These are phyloP conservation scores for Pseudogymnoascus sp. DNA, from an alignment of 2,329 filamentous ascomycete species.

Conservation along the genomic window DNA sequence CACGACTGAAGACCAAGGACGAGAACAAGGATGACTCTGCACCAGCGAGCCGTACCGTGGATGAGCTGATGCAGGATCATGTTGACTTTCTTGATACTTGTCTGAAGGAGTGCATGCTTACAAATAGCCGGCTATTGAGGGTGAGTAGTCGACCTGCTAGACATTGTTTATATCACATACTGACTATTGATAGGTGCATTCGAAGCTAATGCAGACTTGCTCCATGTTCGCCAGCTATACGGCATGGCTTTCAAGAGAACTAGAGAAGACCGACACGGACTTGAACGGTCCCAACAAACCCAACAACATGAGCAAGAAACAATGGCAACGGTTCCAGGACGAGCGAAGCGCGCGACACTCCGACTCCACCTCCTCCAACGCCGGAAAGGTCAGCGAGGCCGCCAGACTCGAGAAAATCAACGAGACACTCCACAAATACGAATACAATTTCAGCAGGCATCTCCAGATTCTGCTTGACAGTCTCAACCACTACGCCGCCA, in stretches of 20 bases:
- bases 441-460: slow-evolving; percentile 86
- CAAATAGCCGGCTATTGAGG: slow-evolving; percentile 86
- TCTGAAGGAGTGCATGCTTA: slow-evolving; percentile 97
- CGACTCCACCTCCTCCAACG: slow-evolving; percentile 21
- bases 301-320: slow-evolving; percentile 49
- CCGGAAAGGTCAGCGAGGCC: slow-evolving; percentile 16
- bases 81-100: slow-evolving; percentile 97
- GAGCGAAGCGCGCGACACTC: slow-evolving; percentile 36
- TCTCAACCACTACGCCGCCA: slow-evolving; percentile 93
- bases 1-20: slow-evolving; percentile 61
- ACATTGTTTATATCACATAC: neutral
- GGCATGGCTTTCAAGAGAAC: slow-evolving; percentile 73
- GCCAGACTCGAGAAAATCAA: slow-evolving; percentile 45
- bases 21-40: slow-evolving; percentile 31
- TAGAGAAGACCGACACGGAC: slow-evolving; percentile 77
- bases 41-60: slow-evolving; percentile 62
- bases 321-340: slow-evolving; percentile 52
- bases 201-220: slow-evolving; percentile 93
- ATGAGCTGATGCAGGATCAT: slow-evolving; percentile 98
- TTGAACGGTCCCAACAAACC: slow-evolving; percentile 53
- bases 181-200: slow-evolving; percentile 64
- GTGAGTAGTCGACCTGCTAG: slow-evolving; percentile 38
- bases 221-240: slow-evolving; percentile 90
- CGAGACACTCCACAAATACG: slow-evolving; percentile 84
- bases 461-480: slow-evolving; percentile 90